Conservation (phyloP, 1,284 basidiomycete genomes). For the Fomitopsis schrenkii region DNA sequence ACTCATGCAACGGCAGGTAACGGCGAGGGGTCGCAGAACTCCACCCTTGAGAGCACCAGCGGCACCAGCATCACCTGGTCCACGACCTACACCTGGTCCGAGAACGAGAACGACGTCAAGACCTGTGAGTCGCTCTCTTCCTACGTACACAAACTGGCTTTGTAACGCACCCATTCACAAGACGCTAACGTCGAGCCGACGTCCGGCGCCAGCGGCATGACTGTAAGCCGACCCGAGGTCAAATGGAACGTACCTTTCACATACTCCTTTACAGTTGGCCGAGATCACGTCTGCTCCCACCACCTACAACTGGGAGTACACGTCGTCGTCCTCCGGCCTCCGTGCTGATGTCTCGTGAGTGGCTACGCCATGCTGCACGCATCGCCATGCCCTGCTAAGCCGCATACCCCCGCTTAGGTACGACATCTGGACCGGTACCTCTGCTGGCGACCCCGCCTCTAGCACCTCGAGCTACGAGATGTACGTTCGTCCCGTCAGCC, state of each 20-base stretch:
- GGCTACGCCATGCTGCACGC: neutral
- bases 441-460: conserved; percentile 42
- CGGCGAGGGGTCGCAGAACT: conserved; percentile 47
- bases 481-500: conserved; percentile 27
- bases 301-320: conserved; percentile 48
- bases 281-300: conserved; percentile 37
- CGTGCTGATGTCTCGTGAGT: conserved; percentile 52
- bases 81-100: conserved; percentile 53
- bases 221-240: neutral
- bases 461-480: conserved; percentile 50
- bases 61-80: conserved; percentile 46
- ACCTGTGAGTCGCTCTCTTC: conserved; percentile 36
- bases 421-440: conserved; percentile 51
- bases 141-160: neutral
- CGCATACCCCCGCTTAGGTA: conserved; percentile 31
- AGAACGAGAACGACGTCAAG: conserved; percentile 50
- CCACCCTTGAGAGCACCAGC: conserved; percentile 40
- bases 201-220: conserved; percentile 2
- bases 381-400: neutral
- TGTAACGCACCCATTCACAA: neutral
- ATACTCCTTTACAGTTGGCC: neutral
- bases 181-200: conserved; percentile 4
- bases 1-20: conserved; percentile 20
- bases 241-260: neutral
- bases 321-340: conserved; percentile 39